Evolutionary conservation across 2,329 filamentous ascomycete genomes (phyloP).

Genomic region (Dothideomycetes sp.): DNA sequence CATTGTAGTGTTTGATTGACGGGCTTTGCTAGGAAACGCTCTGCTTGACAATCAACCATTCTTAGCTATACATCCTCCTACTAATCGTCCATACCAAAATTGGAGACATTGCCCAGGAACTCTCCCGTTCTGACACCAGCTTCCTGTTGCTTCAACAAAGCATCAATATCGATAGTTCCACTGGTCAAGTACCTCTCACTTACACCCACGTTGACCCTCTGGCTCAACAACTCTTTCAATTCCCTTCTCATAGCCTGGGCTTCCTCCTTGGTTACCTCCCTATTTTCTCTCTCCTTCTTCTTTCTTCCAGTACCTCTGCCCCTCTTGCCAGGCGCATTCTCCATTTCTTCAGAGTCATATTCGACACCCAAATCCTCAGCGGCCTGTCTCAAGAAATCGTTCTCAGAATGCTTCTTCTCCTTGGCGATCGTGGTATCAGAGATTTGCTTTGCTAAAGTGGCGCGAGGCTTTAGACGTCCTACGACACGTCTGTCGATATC

Average conservation of each 20-base stretch:
- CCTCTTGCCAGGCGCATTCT: constrained; percentile 46
- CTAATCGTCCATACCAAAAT: constrained; percentile 31
- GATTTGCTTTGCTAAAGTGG: constrained; percentile 75
- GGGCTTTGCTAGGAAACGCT: too few species aligned
- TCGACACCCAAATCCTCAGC: constrained; percentile 92
- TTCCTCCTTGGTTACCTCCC: constrained; percentile 62
- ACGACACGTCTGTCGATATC: constrained; percentile 77
- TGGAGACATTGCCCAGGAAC: constrained; percentile 52
- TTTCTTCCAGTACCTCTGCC: constrained; percentile 62
- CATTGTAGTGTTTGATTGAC: too few species aligned
- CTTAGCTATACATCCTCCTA: constrained; percentile 6
- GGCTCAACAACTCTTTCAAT: constrained; percentile 58
- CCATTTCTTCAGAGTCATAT: constrained; percentile 82
- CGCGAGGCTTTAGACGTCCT: constrained; percentile 63
- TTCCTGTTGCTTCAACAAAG: constrained; percentile 46
- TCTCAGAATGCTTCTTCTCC: constrained; percentile 74
- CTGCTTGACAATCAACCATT: neutral
- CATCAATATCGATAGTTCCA: constrained; percentile 73
- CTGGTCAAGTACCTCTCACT: constrained; percentile 77
- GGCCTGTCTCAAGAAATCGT: constrained; percentile 72
- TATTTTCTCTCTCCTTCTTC: constrained; percentile 63
- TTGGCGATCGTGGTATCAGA: constrained; percentile 77
- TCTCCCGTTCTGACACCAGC: constrained; percentile 53
- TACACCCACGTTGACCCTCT: constrained; percentile 76
- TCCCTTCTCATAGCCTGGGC: constrained; percentile 61